These are phyloP conservation scores for Phlegmacium glaucopus DNA, from an alignment of 768 basidiomycete genomes.

Conservation along the genomic window DNA sequence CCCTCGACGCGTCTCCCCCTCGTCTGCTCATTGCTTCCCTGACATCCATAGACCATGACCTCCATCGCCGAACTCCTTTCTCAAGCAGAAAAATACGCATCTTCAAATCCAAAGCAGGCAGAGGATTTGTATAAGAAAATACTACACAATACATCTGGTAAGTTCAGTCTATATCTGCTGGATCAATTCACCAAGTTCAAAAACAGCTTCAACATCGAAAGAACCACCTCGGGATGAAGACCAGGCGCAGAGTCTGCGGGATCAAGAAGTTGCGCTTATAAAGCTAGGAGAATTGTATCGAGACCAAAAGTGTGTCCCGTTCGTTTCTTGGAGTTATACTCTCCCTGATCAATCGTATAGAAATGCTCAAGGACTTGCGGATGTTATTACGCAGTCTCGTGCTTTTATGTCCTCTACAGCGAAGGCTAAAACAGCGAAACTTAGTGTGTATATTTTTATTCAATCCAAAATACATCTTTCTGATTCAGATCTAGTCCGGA, in stretches of 20 bases:
- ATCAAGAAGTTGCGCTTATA: constrained; percentile 83
- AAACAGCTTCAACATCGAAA: constrained; percentile 24
- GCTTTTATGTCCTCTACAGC: constrained; percentile 92
- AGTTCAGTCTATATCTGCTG: constrained; percentile 1
- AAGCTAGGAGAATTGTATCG: constrained; percentile 86
- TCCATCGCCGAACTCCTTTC: constrained; percentile 45
- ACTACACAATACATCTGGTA: constrained; percentile 39
- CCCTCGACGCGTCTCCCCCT: constrained; percentile 28
- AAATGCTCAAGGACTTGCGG: constrained; percentile 80
- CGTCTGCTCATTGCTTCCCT: constrained; percentile 6
- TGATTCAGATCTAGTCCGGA: constrained; percentile 61
- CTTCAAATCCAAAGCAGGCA: constrained; percentile 54
- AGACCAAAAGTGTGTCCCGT: constrained; percentile 66
- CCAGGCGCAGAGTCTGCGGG: constrained; percentile 57
- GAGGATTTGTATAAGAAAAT: constrained; percentile 77
- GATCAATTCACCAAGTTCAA: neutral
- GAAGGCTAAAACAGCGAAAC: constrained; percentile 95
- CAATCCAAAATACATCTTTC: neutral
- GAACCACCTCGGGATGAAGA: constrained; percentile 33
- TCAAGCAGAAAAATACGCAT: constrained; percentile 49
- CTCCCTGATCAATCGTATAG: constrained; percentile 35
- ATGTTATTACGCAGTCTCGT: constrained; percentile 80
- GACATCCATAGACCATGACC: neutral
- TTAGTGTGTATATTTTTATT: constrained; percentile 52
- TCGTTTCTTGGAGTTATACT: neutral